Percentiles rank a stretch among this genome's conserved stretches.
phyloP scores from a whole-genome alignment of 345 rosid species.

The Aegle marmelos region DNA sequence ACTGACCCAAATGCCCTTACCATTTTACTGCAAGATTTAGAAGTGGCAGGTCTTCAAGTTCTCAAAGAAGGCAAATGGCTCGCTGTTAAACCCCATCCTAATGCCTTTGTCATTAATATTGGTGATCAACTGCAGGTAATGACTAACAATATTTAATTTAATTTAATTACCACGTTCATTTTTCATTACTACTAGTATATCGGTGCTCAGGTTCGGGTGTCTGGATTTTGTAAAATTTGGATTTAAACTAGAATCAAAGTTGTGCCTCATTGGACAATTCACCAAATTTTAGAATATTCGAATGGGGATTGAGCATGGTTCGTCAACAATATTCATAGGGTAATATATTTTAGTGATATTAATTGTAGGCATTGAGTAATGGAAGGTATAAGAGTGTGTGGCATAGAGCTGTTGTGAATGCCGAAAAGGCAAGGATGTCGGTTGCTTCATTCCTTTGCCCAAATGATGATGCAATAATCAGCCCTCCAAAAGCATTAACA shows the following conservation, averaged over 20 bases:
- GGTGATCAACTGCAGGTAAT: conserved; percentile 88
- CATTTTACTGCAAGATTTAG: conserved; percentile 77
- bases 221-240: no score
- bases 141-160: background rate
- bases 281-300: no score
- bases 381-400: conserved; percentile 86
- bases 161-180: background rate
- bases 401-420: conserved; percentile 78
- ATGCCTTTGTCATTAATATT: conserved; percentile 80
- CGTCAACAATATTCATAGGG: no score
- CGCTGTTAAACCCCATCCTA: conserved; percentile 71
- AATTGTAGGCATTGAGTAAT: conserved; percentile 69
- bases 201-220: no score
- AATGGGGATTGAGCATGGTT: no score
- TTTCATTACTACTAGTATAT: background rate
- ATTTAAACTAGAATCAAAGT: no score
- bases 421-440: conserved; percentile 60
- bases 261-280: no score
- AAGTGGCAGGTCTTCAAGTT: conserved; percentile 79
- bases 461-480: conserved; percentile 51
- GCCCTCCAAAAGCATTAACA: conserved; percentile 48
- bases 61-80: conserved; percentile 74
- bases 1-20: conserved; percentile 93
- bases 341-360: background rate
- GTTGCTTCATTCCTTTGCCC: conserved; percentile 83